Evolutionary conservation across 768 basidiomycete species (phyloP).

Genomic region (Kwoniella europaea): DNA sequence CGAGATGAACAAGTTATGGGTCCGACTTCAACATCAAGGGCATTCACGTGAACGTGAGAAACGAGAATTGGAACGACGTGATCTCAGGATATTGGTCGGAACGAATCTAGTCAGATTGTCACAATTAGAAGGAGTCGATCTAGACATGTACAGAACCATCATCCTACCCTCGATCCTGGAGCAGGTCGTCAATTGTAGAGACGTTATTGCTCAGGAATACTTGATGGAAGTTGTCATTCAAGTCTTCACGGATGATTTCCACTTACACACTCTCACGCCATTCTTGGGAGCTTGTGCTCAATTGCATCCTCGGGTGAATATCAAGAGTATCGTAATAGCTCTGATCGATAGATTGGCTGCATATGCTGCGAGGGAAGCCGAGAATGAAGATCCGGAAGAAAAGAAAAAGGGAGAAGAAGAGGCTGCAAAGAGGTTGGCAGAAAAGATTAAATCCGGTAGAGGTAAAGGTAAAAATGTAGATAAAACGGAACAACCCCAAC

Average conservation of each 20-base stretch:
- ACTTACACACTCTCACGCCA: slow-evolving; percentile 90
- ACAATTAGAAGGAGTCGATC: slow-evolving; percentile 93
- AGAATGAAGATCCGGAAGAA: slow-evolving; percentile 94
- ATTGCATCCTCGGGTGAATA: slow-evolving; percentile 96
- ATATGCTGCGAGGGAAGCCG: slow-evolving; percentile 95
- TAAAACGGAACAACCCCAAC: slow-evolving; percentile 26
- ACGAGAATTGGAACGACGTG: slow-evolving; percentile 92
- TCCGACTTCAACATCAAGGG: slow-evolving; percentile 95
- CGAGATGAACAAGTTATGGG: slow-evolving; percentile 99
- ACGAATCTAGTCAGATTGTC: slow-evolving; percentile 95
- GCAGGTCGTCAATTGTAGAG: slow-evolving; percentile 97
- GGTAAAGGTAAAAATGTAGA: slow-evolving; percentile 62
- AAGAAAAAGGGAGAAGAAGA: slow-evolving; percentile 91
- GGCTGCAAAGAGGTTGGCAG: slow-evolving; percentile 82
- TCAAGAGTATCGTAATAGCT: slow-evolving; percentile 97
- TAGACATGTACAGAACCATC: slow-evolving; percentile 81
- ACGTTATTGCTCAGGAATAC: slow-evolving; percentile 98
- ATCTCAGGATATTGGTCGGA: slow-evolving; percentile 92
- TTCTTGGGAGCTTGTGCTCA: slow-evolving; percentile 96
- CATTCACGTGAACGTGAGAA: slow-evolving; percentile 97
- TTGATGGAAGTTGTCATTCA: slow-evolving; percentile 99
- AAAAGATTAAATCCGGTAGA: slow-evolving; percentile 79
- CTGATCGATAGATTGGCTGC: slow-evolving; percentile 94
- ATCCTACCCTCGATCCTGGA: slow-evolving; percentile 94
- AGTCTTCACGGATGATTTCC: slow-evolving; percentile 99